Conservation (phyloP, 495 filamentous ascomycete genomes). For the Amniculicola lignicola region DNA sequence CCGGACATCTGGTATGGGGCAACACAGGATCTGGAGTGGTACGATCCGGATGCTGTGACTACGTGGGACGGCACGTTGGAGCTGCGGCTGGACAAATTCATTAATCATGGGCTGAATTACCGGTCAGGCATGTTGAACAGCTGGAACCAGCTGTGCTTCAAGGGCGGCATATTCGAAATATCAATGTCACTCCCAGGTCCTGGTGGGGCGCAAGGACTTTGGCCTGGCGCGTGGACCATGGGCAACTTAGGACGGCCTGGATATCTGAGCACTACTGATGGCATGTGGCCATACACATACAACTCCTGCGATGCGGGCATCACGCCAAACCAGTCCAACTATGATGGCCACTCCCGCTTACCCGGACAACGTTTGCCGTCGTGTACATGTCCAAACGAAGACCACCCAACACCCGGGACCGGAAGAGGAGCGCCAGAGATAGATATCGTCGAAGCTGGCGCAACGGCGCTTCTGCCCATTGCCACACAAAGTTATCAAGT, state of each 20-base stretch:
- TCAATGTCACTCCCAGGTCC: conserved; percentile 70
- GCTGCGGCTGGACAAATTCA: conserved; percentile 58
- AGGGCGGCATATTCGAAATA: conserved; percentile 72
- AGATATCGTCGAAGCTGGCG: conserved; percentile 70
- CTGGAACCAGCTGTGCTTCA: conserved; percentile 80
- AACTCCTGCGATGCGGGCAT: conserved; percentile 72
- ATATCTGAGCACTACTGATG: conserved; percentile 67
- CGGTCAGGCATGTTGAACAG: conserved; percentile 79
- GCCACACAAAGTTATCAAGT: conserved; percentile 65
- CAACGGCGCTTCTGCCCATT: conserved; percentile 51
- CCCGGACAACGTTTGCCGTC: conserved; percentile 72
- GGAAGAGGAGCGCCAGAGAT: conserved; percentile 76
- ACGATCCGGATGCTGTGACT: conserved; percentile 73
- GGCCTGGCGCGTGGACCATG: conserved; percentile 82
- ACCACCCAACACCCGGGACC: conserved; percentile 67
- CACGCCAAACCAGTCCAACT: conserved; percentile 70
- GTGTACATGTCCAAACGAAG: conserved; percentile 63
- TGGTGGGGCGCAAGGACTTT: conserved; percentile 67
- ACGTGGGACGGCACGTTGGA: conserved; percentile 66
- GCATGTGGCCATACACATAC: conserved; percentile 78
- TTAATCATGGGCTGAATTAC: conserved; percentile 65
- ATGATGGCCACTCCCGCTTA: conserved; percentile 63
- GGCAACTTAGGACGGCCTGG: conserved; percentile 70
- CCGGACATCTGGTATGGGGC: conserved; percentile 77
- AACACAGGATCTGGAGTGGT: conserved; percentile 77